phyloP scores from a whole-genome alignment of 2,329 filamentous ascomycete species.

The Calycina herbarum region DNA sequence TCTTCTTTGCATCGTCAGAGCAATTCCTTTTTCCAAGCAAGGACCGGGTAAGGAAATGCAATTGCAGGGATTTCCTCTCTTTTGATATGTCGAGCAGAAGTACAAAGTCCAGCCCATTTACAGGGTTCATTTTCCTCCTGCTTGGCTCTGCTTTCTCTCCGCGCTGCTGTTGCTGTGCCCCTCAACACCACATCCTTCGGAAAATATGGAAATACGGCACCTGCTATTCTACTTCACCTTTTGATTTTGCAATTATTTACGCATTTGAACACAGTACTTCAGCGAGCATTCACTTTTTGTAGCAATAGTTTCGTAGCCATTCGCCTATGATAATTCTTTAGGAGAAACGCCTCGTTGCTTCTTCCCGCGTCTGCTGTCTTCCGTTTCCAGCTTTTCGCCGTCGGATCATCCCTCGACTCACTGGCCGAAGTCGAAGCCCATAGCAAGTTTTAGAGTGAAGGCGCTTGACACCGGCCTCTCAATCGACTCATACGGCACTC shows the following conservation, averaged over 20 bases:
- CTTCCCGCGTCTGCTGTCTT: not conserved
- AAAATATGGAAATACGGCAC: not conserved
- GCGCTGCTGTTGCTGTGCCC: not conserved
- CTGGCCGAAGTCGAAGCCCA: not conserved
- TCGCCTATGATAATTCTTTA: not conserved
- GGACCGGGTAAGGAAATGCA: not conserved
- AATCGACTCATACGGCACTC: not conserved
- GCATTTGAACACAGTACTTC: not conserved
- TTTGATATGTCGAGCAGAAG: not conserved
- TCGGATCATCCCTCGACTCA: not conserved
- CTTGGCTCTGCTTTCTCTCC: not conserved
- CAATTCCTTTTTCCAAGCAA: not conserved
- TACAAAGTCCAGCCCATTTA: not conserved
- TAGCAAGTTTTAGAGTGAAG: not conserved
- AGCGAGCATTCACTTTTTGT: not conserved
- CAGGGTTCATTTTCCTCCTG: not conserved
- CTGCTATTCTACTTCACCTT: not conserved
- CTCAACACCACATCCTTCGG: not conserved
- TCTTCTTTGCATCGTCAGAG: slow-evolving; percentile 1
- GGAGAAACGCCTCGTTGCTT: not conserved
- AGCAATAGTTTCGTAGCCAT: not conserved
- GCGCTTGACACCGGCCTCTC: not conserved
- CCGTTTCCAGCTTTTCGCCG: not conserved
- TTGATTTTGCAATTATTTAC: not conserved
- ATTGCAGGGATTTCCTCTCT: not conserved